Base-by-base conservation (phyloP, 2,329 filamentous ascomycete genomes). In the Alternaria metachromatica region DNA sequence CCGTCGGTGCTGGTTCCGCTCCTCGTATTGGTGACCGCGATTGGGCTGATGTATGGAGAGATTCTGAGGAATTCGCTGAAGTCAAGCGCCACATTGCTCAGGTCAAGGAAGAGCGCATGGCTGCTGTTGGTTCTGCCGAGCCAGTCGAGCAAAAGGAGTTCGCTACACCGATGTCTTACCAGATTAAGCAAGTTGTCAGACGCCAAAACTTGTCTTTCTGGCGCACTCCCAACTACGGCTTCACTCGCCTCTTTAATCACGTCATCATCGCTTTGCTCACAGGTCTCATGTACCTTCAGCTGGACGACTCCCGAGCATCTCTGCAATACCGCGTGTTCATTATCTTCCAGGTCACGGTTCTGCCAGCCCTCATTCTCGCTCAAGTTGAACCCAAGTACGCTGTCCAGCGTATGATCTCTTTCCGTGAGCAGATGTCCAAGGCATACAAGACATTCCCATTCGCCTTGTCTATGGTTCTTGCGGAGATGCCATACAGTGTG, bases 321-420 rank as follows among this genome's bases (percentile, higher is more conserved):
- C 85, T 97, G 5, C 94, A 97, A 80, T 92, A 96, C 83, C 90
- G 90, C 64, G 87, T 97, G 66, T 97, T 97, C 80, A 88, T 95
- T 80, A 92, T 96, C 78, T 97, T 97, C 87, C 93, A 96, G 78
- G 88, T 94, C 55, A 93, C 92, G 0, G 92, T 97, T 21, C 85
- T 97, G 25, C 93, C 93, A 0, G 92, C 92, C 1, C 84, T 96
- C 28, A 93, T 97, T 78, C 88, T 97, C 60, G 89, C 90, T 1
- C 93, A 96, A 75, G 91, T 96, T 58, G 91, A 97, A 79, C 88
- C 91, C 44, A 94, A 94, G 82, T 97, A 92, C 78, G 90, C 94
- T 75, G 84, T 94, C 73, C 90, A 91, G 65, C 88, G 93, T 46
- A 86, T 92, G 75, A 90, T 96, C 67, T 94, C 92, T 83, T 96